These are phyloP conservation scores for Trypanosoma theileri DNA, from an alignment of 208 protist genomes.

Conservation along the genomic window DNA sequence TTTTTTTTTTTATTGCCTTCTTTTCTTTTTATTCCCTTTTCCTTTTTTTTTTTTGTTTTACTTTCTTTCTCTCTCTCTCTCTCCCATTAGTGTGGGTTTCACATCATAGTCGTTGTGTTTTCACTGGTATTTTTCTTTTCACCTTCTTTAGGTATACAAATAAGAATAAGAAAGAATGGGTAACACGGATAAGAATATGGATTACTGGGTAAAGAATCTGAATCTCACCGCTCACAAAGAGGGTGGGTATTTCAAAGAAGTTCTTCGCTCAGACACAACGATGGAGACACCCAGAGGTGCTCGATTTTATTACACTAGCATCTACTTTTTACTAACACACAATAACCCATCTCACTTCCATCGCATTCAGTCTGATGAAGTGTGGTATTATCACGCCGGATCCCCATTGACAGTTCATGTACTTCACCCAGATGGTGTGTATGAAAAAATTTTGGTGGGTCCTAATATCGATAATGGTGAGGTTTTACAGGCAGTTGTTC, in stretches of 20 bases:
- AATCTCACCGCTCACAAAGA: constrained; percentile 43
- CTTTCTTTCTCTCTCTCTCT: too few species aligned
- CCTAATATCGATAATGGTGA: constrained; percentile 36
- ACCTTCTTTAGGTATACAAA: neutral
- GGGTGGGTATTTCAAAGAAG: constrained; percentile 41
- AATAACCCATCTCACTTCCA: constrained; percentile 57
- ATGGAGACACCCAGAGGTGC: constrained; percentile 28
- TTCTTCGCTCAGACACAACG: constrained; percentile 27
- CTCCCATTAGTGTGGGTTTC: too few species aligned
- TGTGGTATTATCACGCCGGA: constrained; percentile 48
- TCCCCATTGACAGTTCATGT: constrained; percentile 47
- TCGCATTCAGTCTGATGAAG: constrained; percentile 51
- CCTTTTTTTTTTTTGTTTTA: too few species aligned
- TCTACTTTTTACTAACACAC: constrained; percentile 53
- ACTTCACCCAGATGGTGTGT: constrained; percentile 32
- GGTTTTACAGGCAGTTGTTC: constrained; percentile 51
- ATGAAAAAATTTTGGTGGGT: constrained; percentile 33
- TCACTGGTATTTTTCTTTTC: neutral
- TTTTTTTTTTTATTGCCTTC: neutral
- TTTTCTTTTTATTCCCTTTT: too few species aligned
- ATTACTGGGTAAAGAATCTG: constrained; percentile 51
- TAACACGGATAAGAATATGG: constrained; percentile 1
- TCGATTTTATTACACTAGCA: constrained; percentile 41
- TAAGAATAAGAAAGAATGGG: neutral
- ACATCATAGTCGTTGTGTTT: neutral